These are phyloP conservation scores for Exophiala alcalophila DNA, from an alignment of 2,329 filamentous ascomycete species.

Conservation along the genomic window DNA sequence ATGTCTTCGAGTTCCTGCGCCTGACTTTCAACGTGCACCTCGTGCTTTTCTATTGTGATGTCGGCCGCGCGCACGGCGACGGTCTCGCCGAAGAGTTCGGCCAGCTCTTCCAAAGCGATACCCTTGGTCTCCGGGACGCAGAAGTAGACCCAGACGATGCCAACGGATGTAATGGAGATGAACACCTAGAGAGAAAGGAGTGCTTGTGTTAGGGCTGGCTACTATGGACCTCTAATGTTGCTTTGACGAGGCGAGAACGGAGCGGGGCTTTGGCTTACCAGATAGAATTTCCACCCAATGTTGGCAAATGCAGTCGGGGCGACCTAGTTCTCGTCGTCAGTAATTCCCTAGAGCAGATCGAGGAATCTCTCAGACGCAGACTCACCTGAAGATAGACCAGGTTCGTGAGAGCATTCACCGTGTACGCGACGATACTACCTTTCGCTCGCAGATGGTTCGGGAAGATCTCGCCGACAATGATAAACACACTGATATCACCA, in stretches of 20 bases:
- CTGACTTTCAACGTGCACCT: not conserved
- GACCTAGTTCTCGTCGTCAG: no score
- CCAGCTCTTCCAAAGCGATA: conserved; percentile 37
- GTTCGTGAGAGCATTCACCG: conserved; percentile 7
- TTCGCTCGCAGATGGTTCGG: conserved; percentile 14
- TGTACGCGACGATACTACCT: conserved; percentile 6
- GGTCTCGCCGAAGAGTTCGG: conserved; percentile 35
- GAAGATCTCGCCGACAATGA: conserved; percentile 13
- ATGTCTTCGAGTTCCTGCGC: no score
- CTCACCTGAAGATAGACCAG: conserved; percentile 15
- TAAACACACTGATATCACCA: conserved; percentile 6
- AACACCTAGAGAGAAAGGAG: conserved; percentile 19
- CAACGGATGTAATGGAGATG: conserved; percentile 33
- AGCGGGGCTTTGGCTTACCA: conserved; percentile 21
- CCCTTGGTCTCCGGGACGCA: conserved; percentile 39
- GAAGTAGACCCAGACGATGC: conserved; percentile 34
- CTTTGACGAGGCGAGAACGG: conserved; percentile 2
- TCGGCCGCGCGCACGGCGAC: conserved; percentile 12
- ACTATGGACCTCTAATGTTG: no score
- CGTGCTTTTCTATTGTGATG: conserved; percentile 14
- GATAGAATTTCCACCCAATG: conserved; percentile 36
- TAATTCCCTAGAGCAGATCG: no score
- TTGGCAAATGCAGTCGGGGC: conserved; percentile 33
- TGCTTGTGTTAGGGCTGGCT: not conserved
- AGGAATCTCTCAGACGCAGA: no score